Evolutionary conservation across 495 filamentous ascomycete genomes (phyloP).

Genomic region (Neurospora sp.): DNA sequence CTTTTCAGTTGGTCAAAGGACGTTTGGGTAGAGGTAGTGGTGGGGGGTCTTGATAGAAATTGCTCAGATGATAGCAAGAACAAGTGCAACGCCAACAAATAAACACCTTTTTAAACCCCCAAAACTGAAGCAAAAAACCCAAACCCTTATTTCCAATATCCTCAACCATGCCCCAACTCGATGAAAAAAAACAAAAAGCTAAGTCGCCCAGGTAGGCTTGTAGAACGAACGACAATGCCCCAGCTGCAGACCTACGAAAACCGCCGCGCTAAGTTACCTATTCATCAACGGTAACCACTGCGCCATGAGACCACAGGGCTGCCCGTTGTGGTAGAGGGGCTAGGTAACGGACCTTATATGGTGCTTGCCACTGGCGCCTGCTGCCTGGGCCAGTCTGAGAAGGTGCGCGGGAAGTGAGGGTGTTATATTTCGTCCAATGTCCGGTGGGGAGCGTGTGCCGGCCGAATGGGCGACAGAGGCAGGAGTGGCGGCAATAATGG

Average conservation of each 20-base stretch:
- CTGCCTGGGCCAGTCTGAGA: background rate
- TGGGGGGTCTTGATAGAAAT: background rate
- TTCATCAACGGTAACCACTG: too few species aligned
- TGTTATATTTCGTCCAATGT: background rate
- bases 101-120: background rate
- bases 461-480: background rate
- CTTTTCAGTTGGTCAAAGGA: background rate
- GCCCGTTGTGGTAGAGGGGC: background rate
- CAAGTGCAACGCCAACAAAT: background rate
- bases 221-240: background rate
- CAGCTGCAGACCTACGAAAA: background rate
- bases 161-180: background rate
- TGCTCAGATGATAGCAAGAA: background rate
- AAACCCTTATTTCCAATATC: background rate
- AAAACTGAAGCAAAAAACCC: background rate
- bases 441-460: background rate
- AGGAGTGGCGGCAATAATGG: background rate
- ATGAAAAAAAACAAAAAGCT: background rate
- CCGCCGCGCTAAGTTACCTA: background rate
- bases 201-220: background rate
- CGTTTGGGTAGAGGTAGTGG: background rate
- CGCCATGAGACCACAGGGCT: background rate
- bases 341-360: background rate
- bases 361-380: background rate
- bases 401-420: background rate